Conservation (phyloP, 495 filamentous ascomycete species). For the Acidiella bohemica region DNA sequence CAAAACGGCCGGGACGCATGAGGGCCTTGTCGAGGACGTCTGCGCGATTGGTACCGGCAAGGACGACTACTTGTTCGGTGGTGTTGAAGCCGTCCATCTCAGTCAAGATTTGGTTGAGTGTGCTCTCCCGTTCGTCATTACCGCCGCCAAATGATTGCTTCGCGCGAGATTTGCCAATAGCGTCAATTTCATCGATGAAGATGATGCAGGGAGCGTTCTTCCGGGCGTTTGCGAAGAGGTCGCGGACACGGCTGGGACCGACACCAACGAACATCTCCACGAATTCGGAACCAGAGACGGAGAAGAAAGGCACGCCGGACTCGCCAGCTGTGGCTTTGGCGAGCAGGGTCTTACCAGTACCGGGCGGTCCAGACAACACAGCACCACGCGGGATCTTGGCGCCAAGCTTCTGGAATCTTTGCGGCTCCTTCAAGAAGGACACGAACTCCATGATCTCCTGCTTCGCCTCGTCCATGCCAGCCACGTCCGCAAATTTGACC, state of each 20-base stretch:
- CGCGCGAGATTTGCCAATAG: conserved; percentile 78
- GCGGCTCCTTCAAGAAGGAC: conserved; percentile 82
- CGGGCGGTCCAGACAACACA: conserved; percentile 88
- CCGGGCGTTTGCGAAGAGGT: conserved; percentile 85
- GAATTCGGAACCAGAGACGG: conserved; percentile 94
- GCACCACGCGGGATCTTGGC: conserved; percentile 96
- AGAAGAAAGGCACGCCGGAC: conserved; percentile 95
- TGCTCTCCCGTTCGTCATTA: conserved; percentile 92
- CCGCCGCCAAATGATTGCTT: conserved; percentile 69
- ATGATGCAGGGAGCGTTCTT: conserved; percentile 98
- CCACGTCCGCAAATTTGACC: conserved; percentile 92
- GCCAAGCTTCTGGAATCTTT: conserved; percentile 79
- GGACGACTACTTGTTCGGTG: conserved; percentile 90
- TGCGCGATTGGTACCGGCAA: conserved; percentile 89
- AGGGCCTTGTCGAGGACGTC: conserved; percentile 91
- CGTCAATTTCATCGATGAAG: conserved; percentile 99
- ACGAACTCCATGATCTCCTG: conserved; percentile 99
- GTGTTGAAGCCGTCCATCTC: conserved; percentile 99
- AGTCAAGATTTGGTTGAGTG: conserved; percentile 93
- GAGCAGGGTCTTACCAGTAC: conserved; percentile 94
- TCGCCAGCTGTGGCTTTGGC: conserved; percentile 97
- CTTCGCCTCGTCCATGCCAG: conserved; percentile 98
- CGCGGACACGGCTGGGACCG: conserved; percentile 84
- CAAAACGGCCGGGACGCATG: conserved; percentile 92
- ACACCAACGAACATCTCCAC: conserved; percentile 99